Conservation (phyloP, 139 green algal species). For the Penium margaritaceum region DNA sequence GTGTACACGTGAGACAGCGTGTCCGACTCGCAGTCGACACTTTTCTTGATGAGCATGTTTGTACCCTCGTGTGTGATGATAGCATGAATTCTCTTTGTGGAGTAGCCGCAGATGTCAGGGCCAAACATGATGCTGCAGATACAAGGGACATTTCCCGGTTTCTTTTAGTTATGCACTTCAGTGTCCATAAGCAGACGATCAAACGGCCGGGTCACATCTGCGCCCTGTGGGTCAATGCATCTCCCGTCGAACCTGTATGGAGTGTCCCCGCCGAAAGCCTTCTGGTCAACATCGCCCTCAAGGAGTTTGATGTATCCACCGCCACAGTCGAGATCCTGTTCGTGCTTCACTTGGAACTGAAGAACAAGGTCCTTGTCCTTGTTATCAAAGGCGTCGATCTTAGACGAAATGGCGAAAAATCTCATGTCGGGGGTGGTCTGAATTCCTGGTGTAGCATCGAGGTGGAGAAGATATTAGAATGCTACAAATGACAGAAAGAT, state of each 20-base stretch:
- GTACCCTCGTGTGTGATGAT: conserved; percentile 71
- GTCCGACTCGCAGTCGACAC: conserved; percentile 50
- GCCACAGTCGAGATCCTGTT: conserved; percentile 81
- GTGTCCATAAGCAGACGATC: background rate
- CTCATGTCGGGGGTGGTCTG: conserved; percentile 69
- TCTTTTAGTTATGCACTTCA: conserved; percentile 32
- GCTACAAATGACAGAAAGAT: background rate
- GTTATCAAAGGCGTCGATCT: conserved; percentile 68
- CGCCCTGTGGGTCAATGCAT: background rate
- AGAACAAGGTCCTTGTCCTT: conserved; percentile 76
- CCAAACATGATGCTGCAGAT: conserved; percentile 95
- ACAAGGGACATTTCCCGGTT: background rate
- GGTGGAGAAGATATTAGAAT: background rate
- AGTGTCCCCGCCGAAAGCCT: conserved; percentile 61
- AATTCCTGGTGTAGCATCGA: conserved; percentile 52
- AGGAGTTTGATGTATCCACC: conserved; percentile 86
- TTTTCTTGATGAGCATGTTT: conserved; percentile 58
- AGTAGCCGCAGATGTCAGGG: conserved; percentile 86
- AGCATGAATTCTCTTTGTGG: conserved; percentile 53
- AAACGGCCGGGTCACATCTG: background rate
- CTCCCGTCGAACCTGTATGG: conserved; percentile 50
- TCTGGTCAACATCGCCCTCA: conserved; percentile 61
- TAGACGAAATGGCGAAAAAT: conserved; percentile 64
- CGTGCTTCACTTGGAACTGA: conserved; percentile 80
- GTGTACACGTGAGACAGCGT: conserved; percentile 57